Evolutionary conservation across 345 rosid species (phyloP), one percentile per base, ranked within the genome.

Genomic region (Luvunga scandens): DNA sequence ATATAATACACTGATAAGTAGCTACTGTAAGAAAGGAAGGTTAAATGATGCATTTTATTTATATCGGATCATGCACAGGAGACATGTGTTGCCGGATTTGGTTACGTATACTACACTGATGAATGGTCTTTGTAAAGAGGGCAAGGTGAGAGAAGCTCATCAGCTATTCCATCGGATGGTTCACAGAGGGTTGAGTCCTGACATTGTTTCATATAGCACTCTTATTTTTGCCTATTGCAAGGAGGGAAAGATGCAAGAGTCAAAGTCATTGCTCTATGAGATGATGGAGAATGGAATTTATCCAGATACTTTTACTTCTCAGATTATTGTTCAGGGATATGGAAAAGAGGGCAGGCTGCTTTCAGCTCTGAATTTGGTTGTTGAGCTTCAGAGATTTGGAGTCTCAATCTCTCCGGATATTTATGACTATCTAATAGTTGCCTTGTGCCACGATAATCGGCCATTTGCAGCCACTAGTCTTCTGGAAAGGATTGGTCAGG

Each of bases 381-480:
- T 87, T 42, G 97, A 92, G 89, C 89, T 92, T 78, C 84, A 76
- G 80, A 90, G 83, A 85, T 83, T 89, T 50, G 81, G 84, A 79
- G 81, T 90, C 77, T 72, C 83, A 0, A 50, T 94, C 60, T 80
- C 96, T 16, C 63, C 59, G n/a, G 88, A 84, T 73, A 79, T 91
- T 73, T 90, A 87, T 72, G 82, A 85, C 66, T 84, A 80, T 83
- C 72, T 93, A 73, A 85, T 91, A 22, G 87, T 84, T 66, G 81
- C 86, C 38, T 77, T 95, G 39, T 93, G 99, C 65, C 75, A 66
- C 9, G 93, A 90, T 79, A 87, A 88, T 76, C 90, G 86, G 33
- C 97, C 95, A 2, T 90, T 95, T 86, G 98, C 99, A 24, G 98
- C 97, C n/a, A 93, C 87, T 84, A 90, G 77, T 85, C 88, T 89